Evolutionary conservation across 2,329 filamentous ascomycete species (phyloP), one percentile per base, ranked within the genome.

Genomic region (Coniochaeta ligniaria): DNA sequence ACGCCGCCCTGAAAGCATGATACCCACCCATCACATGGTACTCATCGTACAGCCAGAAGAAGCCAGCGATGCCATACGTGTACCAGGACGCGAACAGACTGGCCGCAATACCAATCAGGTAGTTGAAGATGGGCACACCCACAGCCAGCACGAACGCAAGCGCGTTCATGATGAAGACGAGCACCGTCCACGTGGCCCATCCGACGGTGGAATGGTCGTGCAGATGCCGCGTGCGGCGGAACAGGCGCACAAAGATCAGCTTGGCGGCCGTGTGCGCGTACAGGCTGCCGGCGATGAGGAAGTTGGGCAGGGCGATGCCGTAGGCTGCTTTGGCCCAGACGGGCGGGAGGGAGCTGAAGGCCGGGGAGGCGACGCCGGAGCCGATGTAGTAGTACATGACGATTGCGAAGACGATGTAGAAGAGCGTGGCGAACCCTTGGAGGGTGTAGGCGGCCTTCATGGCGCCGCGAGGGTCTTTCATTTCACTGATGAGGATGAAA

Each of bases 61-160:
- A 76, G 5, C 80, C 80, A 1, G 79, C 78, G 47, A 82, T 73
- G 1, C 80, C 80, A 63, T 80, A 83, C 2, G 78, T 82, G 62
- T 80, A 83, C 80, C 80, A 83, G 1, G 76, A 74, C 1, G 80
- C 80, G 62, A 83, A 83, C 9, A 82, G 68, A 6, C 75, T 75
- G 0, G 80, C 78, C 22, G 78, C 73, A 52, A 83, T 78, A 2
- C 79, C 80, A 31, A 83, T 76, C 12, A 83, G 68, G 60, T 83
- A 82, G 62, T 78, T 80, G 70, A 83, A 83, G 24, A 82, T 78
- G 1, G 81, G 81, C 31, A 83, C 79, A 3, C 79, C 78, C 1
- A 80, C 75, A 7, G 75, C 72, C 20, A 77, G 68, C 31, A 76
- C 63, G 61, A 77, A 76, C 1, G 80, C 77, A 2, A 75, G 72